Base-by-base conservation (phyloP, 495 filamentous ascomycete species). In the Hypoxylon cercidicola region DNA sequence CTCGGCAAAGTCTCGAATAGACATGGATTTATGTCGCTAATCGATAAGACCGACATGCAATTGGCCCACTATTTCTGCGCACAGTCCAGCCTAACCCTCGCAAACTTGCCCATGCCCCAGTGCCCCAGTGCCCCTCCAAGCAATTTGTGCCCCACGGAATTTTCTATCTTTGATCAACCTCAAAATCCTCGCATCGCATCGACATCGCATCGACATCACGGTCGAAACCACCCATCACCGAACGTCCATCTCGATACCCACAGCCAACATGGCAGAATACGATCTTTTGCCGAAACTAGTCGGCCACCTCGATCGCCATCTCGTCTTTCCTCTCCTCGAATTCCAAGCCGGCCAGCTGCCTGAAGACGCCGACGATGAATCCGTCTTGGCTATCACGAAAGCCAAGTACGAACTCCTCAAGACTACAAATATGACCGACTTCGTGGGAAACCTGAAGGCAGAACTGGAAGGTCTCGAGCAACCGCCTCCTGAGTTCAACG, bases 361-460 rank as follows among this genome's bases (percentile, higher is more conserved):
- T 53, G 86, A 87, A 76, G 84, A 84, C 69, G 82, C 85, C 56
- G 82, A 84, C 41, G 80, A 82, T 61, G 83, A 82, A 64, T 79
- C 82, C 59, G 79, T 89, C 32, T 80, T 83, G 51, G 89, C 92
- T 70, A 88, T 93, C 67, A 87, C 85, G 25, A 87, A 89, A 72
- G 87, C 91, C 71, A 96, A 96, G 75, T 97, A 92, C 75, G 88
- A 93, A 76, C 86, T 99, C 25, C 86, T 97, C 55, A 94, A 96
- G 84, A 86, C 90, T 75, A 97, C 95, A 56, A 96, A 98, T 82
- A 99, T 99, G 95, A 92, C 88, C 68, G 95, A 98, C 77, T 99
- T 96, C 75, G 91, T 97, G 39, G 92, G 92, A 65, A 88, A 88
- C 63, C 81, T 99, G 70, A 91, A 96, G 81, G 85, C 88, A 73